These are phyloP conservation scores for Hygrophorus pudorinus DNA, from an alignment of 768 basidiomycete genomes.

Conservation along the genomic window DNA sequence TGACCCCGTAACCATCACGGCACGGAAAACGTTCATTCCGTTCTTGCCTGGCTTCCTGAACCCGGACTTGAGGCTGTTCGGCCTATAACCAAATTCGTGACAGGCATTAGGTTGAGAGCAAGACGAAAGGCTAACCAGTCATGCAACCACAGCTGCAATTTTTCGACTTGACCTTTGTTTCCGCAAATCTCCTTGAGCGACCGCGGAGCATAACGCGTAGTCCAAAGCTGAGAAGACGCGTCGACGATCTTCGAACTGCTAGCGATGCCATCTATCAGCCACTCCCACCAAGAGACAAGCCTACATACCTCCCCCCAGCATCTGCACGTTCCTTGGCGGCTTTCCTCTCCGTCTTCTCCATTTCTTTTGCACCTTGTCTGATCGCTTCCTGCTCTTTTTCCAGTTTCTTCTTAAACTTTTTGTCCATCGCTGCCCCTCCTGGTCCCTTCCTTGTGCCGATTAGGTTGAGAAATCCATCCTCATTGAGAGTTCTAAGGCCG, in stretches of 20 bases:
- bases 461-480: constrained; percentile 80
- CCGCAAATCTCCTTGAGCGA: constrained; percentile 87
- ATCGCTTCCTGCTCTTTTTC: constrained; percentile 76
- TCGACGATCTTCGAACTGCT: constrained; percentile 26
- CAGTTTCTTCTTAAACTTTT: constrained; percentile 73
- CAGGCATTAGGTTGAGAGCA: background rate
- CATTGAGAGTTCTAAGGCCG: constrained; percentile 60
- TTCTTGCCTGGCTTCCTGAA: constrained; percentile 96
- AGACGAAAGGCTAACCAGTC: constrained; percentile 59
- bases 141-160: constrained; percentile 76
- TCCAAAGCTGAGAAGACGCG: constrained; percentile 75
- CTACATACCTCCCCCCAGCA: constrained; percentile 1
- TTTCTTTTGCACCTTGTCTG: constrained; percentile 59
- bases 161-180: constrained; percentile 88
- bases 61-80: constrained; percentile 52
- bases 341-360: constrained; percentile 64
- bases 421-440: constrained; percentile 42
- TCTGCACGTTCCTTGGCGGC: constrained; percentile 26
- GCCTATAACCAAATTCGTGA: constrained; percentile 36
- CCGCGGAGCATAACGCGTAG: constrained; percentile 87
- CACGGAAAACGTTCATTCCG: constrained; percentile 73
- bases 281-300: constrained; percentile 1
- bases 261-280: background rate
- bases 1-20: constrained; percentile 83
- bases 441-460: constrained; percentile 63